A percentile compares a stretch with the other conserved stretches of the same genome.
phyloP scores from a whole-genome alignment of 148 eudicot genomes.

The Fagopyrum homotropicum region DNA sequence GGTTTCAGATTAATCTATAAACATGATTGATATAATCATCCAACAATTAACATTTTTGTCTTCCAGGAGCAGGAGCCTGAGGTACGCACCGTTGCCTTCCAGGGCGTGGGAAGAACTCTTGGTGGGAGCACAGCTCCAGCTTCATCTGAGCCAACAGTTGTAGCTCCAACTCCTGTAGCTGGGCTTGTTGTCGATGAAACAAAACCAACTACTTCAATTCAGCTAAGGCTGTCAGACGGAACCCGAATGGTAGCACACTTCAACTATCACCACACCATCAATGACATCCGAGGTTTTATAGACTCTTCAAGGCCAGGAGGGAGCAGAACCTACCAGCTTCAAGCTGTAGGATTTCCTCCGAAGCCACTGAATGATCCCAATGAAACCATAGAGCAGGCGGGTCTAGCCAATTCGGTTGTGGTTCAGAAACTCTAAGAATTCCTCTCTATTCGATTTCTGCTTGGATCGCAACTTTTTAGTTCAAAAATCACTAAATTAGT shows the following conservation, averaged over 20 bases:
- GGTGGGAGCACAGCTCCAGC: constrained; percentile 24
- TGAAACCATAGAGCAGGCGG: constrained; percentile 76
- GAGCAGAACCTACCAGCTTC: constrained; percentile 51
- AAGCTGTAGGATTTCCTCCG: constrained; percentile 78
- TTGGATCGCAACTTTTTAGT: neutral
- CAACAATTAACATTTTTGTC: constrained; percentile 10
- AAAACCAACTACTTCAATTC: constrained; percentile 65
- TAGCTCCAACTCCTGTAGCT: constrained; percentile 33
- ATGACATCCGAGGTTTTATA: constrained; percentile 63
- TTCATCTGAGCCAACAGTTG: constrained; percentile 22
- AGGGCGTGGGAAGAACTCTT: constrained; percentile 65
- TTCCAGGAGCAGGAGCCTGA: constrained; percentile 41
- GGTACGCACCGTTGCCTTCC: constrained; percentile 38
- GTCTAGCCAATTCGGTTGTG: constrained; percentile 74
- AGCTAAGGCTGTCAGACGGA: constrained; percentile 76
- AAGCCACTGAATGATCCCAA: constrained; percentile 57
- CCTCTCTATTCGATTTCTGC: neutral
- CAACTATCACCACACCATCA: constrained; percentile 59
- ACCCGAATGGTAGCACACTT: constrained; percentile 73
- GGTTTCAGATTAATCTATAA: neutral
- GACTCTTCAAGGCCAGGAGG: constrained; percentile 67
- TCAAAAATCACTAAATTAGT: too few relatives aligned
- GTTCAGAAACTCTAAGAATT: constrained; percentile 51
- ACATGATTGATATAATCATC: neutral
- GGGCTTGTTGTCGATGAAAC: constrained; percentile 53